Evolutionary conservation across 768 basidiomycete genomes (phyloP).

Genomic region (Tricholoma furcatifolium): DNA sequence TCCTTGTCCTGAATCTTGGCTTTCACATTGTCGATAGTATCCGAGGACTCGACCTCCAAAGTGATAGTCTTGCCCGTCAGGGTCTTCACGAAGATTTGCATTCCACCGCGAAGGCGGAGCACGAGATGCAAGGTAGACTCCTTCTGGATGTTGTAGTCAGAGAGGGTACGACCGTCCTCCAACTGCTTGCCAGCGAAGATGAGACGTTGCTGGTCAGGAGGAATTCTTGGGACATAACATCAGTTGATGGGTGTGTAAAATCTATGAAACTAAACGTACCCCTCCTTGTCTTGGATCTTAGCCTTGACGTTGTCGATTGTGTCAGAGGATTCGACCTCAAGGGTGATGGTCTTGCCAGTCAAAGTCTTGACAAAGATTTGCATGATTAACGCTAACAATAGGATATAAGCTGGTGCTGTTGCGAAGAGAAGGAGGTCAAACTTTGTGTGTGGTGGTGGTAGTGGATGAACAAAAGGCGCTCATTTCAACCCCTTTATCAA

Average conservation of each 20-base stretch:
- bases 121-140: constrained; percentile 8
- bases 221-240: neutral
- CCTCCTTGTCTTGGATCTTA: constrained; percentile 15
- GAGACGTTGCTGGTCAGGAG: constrained; percentile 11
- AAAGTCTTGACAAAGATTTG: constrained; percentile 20
- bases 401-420: neutral
- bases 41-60: too few species aligned
- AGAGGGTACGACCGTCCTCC: constrained; percentile 7
- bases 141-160: constrained; percentile 12
- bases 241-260: neutral
- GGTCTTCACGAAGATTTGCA: too few species aligned
- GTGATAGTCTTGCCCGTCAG: too few species aligned
- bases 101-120: too few species aligned
- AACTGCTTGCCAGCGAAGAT: constrained; percentile 12
- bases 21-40: too few species aligned
- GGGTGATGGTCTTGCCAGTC: constrained; percentile 15
- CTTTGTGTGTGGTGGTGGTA: constrained; percentile 10
- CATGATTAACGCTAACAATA: constrained; percentile 10
- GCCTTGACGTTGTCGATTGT: constrained; percentile 11
- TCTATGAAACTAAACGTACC: neutral
- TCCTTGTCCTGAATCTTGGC: too few species aligned
- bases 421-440: too few species aligned
- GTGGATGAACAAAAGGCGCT: neutral
- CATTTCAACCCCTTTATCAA: constrained; percentile 9
- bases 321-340: constrained; percentile 11